Percentiles rank a stretch among this genome's conserved stretches.
Evolutionary conservation across 1,139 yeast species (phyloP).

Genomic region (Protomyces gravidus): DNA sequence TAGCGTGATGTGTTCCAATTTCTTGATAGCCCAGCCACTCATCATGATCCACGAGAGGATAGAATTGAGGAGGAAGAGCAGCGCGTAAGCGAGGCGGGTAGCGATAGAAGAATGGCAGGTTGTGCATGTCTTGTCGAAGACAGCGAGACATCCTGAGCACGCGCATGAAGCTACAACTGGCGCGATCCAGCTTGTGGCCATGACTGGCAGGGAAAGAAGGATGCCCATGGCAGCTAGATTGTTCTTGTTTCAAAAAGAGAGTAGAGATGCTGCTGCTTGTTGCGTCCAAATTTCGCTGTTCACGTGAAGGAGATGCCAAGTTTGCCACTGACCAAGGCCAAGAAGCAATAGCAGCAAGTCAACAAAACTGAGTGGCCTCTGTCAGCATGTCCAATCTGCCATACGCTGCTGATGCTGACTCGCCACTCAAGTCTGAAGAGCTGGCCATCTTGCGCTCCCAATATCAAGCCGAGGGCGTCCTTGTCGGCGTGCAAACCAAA

Average conservation of each 20-base stretch:
- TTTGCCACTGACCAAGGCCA: neutral
- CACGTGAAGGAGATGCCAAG: neutral
- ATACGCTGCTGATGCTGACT: constrained; percentile 31
- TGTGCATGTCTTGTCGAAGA: constrained; percentile 39
- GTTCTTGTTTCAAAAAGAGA: no score
- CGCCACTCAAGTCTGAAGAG: constrained; percentile 68
- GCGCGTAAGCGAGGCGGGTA: constrained; percentile 78
- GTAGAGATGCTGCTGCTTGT: no score
- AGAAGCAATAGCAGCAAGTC: no score
- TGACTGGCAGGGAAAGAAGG: constrained; percentile 16
- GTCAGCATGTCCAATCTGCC: constrained; percentile 19
- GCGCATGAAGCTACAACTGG: constrained; percentile 25
- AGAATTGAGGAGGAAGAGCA: constrained; percentile 70
- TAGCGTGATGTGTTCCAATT: constrained; percentile 68
- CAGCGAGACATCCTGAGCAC: constrained; percentile 22
- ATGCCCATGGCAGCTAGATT: constrained; percentile 20
- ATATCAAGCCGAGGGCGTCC: constrained; percentile 73
- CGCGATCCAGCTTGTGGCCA: constrained; percentile 27
- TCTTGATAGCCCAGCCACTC: constrained; percentile 70
- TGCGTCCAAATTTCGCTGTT: no score
- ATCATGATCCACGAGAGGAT: constrained; percentile 85
- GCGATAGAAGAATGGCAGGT: constrained; percentile 68
- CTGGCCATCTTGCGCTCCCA: constrained; percentile 70
- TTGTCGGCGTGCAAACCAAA: constrained; percentile 72
- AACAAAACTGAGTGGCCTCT: no score